Base-by-base conservation (phyloP, 73 alveolate species). In the Stentor roeselii region DNA sequence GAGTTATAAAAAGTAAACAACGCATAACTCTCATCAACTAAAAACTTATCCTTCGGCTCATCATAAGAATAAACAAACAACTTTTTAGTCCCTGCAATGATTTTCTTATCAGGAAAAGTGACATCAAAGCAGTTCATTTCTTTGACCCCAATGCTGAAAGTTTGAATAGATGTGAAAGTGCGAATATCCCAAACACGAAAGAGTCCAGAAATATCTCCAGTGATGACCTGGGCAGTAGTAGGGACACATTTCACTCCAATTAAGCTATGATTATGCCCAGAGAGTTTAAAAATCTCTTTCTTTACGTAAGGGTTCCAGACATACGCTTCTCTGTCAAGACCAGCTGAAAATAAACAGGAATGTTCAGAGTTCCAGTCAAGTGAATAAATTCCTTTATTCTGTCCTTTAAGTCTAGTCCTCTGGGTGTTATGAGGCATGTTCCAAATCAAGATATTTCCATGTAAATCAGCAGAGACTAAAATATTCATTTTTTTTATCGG, bases 171-270 rank as follows among this genome's bases (percentile, higher is more conserved):
- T 15, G 98, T 89, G 86, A 95, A 93, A 42, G 97, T 97, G 75
- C 99, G 84, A 14, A 95, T 93, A 95, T 97, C 99, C 99, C 99
- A 97, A 0, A 97, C 95, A 86, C 97, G 94, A 85, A 97, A 95
- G 95, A 97, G 94, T 3, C 99, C 99, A 50, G 97, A 89, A 42
- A 97, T 97, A 95, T 97, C 99, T 30, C 99, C 99, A 34, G 99
- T 95, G 31, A 97, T 92, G 76, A 97, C 97, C 89, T 97, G 94
- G 41, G 91, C 90, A 34, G 99, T 94, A 32, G 93, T 92, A 74
- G 97, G 97, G 40, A 97, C 91, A 60, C 96, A 86, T 89, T 90
- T 95, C 38, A 97, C 99, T 21, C 99, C 99, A 1, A 97, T 97
- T 40, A 97, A 84, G 60, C 98, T 92, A 86, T 97, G 99, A 75